phyloP scores from a whole-genome alignment of 306 rosid species.

The Lupinus albus region DNA sequence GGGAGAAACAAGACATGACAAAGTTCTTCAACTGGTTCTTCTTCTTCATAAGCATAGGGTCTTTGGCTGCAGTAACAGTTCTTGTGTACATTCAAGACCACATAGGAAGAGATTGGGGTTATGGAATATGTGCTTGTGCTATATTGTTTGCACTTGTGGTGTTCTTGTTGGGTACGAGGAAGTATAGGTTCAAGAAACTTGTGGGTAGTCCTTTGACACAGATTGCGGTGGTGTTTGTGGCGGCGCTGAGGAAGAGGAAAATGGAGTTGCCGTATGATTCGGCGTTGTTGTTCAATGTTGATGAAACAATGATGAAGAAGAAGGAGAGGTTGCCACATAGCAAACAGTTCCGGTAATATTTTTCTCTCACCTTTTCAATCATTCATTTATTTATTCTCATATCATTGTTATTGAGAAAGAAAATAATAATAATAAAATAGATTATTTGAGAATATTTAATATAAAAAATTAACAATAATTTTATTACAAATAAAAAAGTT shows the following conservation, averaged over 20 bases:
- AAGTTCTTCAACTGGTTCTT: slow-evolving; percentile 91
- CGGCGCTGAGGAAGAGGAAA: slow-evolving; percentile 69
- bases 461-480: too few species aligned
- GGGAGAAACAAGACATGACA: slow-evolving; percentile 57
- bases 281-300: slow-evolving; percentile 53
- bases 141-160: slow-evolving; percentile 56
- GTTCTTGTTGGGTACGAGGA: slow-evolving; percentile 66
- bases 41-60: slow-evolving; percentile 84
- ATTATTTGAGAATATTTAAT: too few species aligned
- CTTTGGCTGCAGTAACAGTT: slow-evolving; percentile 73
- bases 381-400: too few species aligned
- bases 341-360: slow-evolving; percentile 65
- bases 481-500: too few species aligned
- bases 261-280: slow-evolving; percentile 63
- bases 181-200: slow-evolving; percentile 75
- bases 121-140: slow-evolving; percentile 70
- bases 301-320: slow-evolving; percentile 50
- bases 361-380: background rate
- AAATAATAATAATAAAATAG: too few species aligned
- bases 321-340: slow-evolving; percentile 68
- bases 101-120: slow-evolving; percentile 82
- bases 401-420: too few species aligned
- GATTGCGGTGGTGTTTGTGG: slow-evolving; percentile 66
- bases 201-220: slow-evolving; percentile 85
- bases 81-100: slow-evolving; percentile 81